phyloP scores from a whole-genome alignment of 768 basidiomycete species.

The Tephrocybe sp. region DNA sequence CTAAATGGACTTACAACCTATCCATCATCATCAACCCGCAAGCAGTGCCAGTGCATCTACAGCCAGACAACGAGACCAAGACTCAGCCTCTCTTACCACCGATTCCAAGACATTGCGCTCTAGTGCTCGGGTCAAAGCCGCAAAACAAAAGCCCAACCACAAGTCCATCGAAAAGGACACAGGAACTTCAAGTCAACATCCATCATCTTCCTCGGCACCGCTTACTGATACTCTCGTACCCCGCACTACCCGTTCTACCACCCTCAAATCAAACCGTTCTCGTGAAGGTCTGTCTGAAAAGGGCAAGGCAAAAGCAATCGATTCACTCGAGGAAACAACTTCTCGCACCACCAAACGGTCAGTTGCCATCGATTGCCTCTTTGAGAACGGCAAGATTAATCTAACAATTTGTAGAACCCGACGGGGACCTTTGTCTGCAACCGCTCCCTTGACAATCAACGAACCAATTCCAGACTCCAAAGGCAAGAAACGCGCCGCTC shows the following conservation, averaged over 20 bases:
- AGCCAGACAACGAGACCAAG: conserved; percentile 40
- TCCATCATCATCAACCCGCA: conserved; percentile 68
- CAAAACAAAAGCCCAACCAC: conserved; percentile 68
- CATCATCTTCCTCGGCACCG: conserved; percentile 29
- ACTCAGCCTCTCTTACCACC: conserved; percentile 35
- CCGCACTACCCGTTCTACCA: conserved; percentile 44
- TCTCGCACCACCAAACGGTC: conserved; percentile 61
- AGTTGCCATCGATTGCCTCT: conserved; percentile 29
- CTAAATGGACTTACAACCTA: conserved; percentile 91
- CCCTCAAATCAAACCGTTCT: conserved; percentile 47
- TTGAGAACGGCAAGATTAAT: conserved; percentile 27
- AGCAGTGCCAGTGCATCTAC: conserved; percentile 57
- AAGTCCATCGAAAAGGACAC: conserved; percentile 54
- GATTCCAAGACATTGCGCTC: conserved; percentile 64
- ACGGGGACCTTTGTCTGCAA: conserved; percentile 43
- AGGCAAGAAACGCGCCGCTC: conserved; percentile 90
- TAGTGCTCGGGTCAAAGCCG: conserved; percentile 74
- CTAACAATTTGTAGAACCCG: conserved; percentile 46
- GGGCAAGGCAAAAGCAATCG: conserved; percentile 67
- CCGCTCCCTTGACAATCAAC: conserved; percentile 61
- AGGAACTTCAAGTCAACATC: conserved; percentile 26
- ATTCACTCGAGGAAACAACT: conserved; percentile 48
- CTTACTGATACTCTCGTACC: conserved; percentile 31
- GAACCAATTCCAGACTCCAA: conserved; percentile 75
- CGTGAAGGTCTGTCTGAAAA: conserved; percentile 51